Base-by-base conservation (phyloP, 2,329 filamentous ascomycete genomes). In the Epichloe sp. region DNA sequence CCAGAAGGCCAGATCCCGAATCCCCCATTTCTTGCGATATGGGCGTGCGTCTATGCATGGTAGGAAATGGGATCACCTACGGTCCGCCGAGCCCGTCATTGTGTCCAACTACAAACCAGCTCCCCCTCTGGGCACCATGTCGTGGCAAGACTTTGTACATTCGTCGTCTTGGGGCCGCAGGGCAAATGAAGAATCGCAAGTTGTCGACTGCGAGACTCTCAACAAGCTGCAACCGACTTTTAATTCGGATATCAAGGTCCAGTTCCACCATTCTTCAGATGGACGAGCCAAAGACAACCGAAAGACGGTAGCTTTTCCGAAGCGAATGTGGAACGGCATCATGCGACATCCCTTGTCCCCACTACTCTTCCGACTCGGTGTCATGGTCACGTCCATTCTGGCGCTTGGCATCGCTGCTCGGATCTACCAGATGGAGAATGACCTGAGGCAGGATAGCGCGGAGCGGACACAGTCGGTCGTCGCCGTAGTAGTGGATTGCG, bases 311-410 rank as follows among this genome's bases (percentile, higher is more conserved):
- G 60, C 60, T 7, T 58, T 73, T 10, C 72, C 69, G 54, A 78
- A 80, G 62, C 77, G 81, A 51, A 67, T 85, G 48, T 85, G 85
- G 74, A 76, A 78, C 49, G 77, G 80, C 38, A 73, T 94, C 31
- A 74, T 95, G 60, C 82, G 83, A 53, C 88, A 90, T 61, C 85
- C 89, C 12, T 83, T 96, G 56, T 85, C 95, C 1, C 93, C 93
- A 2, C 73, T 96, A 50, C 72, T 86, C 14, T 88, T 95, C 64
- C 86, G 93, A 49, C 70, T 95, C 19, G 83, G 80, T 14, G 88
- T 95, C 47, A 82, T 95, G 63, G 74, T 82, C 53, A 94, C 94
- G 55, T 95, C 89, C 2, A 78, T 87, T 40, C 74, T 88, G 50
- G 90, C 89, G 4, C 77, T 98, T 23, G 87, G 81, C 14, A 75